Base-by-base conservation (phyloP, 148 eudicot species). In the Bassia scoparia region DNA sequence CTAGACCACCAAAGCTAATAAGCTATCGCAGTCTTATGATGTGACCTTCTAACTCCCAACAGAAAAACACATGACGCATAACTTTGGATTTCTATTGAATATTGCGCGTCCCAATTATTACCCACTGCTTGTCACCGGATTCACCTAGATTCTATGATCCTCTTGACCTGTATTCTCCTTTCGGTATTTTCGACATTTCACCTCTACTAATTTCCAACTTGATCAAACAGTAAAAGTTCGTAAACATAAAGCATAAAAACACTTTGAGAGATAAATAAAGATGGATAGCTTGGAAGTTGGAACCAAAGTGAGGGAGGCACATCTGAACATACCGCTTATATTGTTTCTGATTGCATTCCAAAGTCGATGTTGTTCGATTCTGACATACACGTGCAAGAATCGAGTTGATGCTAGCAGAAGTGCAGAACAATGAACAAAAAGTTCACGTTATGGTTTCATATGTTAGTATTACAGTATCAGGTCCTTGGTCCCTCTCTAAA, bases 31-130 rank as follows among this genome's bases (percentile, higher is more conserved):
- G 31, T 27, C 53, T 66, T 41, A 27, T 49, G 71, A 68, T 68
- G 58, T 49, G 16, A 68, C 26, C 58, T 17, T 30, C 49, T 55
- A 68, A 68, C 58, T 68, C 63, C 73, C 73, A 70, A 70, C 63
- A 55, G 15, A 55, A 37, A 49, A 41, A 41, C 46, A 30, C 59
- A 55, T 55, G 74, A 37, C 74, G 74, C 38, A 43, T 26, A 43
- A 70, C 63, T 70, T 54, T n/a, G 11, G 34, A 33, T 11, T 54
- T 11, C 56, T 43, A n/a, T 18, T 49, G 21, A 5, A 50, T 6
- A 20, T 48, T 70, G 63, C 49, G 63, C 49, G 11, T 23, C 48
- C 8, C 10, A 12, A 11, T 34, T n/a, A 10, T 7, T 13, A 70
- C 48, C 11, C n/a, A 26, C 29, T 46, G 70, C 63, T 67, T 18